Evolutionary conservation across 495 filamentous ascomycete species (phyloP), one percentile per base, ranked within the genome.

Genomic region (Penicillium pancosmium): DNA sequence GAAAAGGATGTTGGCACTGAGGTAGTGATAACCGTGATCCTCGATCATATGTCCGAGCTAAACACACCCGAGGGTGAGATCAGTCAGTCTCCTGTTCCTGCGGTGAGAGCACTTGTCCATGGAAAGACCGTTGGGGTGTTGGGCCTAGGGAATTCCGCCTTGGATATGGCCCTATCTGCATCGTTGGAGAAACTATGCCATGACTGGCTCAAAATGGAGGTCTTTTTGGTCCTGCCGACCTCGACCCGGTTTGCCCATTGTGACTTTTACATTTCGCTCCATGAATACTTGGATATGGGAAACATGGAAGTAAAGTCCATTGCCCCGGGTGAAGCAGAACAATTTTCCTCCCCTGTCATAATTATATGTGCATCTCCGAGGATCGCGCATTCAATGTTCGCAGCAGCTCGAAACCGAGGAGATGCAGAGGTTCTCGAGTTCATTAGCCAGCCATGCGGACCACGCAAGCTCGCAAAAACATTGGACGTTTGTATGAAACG

Each of bases 381-480:
- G 16, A 49, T 27, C 15, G 59, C 54, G n/a, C 53, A 53, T 40
- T 47, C 54, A 15, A 54, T 61, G 54, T 61, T 38, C 23, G 10
- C 40, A 1, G 41, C 6, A 7, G 18, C 49, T 12, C 54, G 21
- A 5, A 56, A 48, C 7, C 16, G 50, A 18, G 41, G 21, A 1
- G 43, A 41, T 36, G 12, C 27, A 35, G 43, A 49, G 5, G 50
- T 62, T 13, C 54, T 66, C 35, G 70, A 66, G 43, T 63, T 73
- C 36, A 62, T 79, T n/a, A 69, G 75, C 23, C 77, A 78, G 50
- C 76, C 76, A 23, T 77, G 70, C 54, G 84, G 81, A 5, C 82
- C 83, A n/a, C 76, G 79, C 54, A 86, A 85, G 59, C 60, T 84
- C 35, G 81, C 80, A 16, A 82, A 81, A 47, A 72, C 79, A 36